Conservation (phyloP, 2,329 filamentous ascomycete species). For the Mollisiaceae sp. region DNA sequence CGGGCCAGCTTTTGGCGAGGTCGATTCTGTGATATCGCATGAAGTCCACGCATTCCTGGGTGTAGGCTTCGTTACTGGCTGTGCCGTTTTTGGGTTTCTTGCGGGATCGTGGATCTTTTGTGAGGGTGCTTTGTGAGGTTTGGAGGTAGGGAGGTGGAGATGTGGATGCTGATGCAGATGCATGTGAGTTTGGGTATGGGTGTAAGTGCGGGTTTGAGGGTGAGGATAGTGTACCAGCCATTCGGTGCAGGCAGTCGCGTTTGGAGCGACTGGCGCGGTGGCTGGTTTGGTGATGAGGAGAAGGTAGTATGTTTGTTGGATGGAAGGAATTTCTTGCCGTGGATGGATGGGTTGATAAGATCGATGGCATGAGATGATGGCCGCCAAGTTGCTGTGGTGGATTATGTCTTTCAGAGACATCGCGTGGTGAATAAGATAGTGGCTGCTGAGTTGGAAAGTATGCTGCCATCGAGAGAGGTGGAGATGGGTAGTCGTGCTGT, state of each 20-base stretch:
- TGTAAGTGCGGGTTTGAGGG: not conserved
- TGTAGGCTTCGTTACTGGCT: slow-evolving; percentile 17
- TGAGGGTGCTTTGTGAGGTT: not conserved
- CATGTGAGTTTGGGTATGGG: no score
- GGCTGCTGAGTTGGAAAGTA: not conserved
- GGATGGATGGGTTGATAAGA: not conserved
- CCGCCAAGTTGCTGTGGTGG: not conserved
- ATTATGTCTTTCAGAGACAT: not conserved
- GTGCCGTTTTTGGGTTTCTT: not conserved
- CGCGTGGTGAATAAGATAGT: not conserved
- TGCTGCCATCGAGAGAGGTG: not conserved
- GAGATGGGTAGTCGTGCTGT: not conserved
- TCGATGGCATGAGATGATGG: not conserved
- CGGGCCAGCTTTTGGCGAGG: not conserved
- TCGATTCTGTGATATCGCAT: slow-evolving; percentile 19
- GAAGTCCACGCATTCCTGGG: slow-evolving; percentile 19
- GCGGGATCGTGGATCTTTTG: not conserved
- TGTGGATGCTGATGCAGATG: no score
- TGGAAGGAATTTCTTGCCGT: not conserved
- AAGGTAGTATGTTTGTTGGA: not conserved
- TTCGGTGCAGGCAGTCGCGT: not conserved
- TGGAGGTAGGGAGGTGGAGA: not conserved
- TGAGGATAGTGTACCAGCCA: not conserved
- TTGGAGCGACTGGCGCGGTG: not conserved
- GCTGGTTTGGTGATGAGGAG: not conserved